A percentile compares a stretch with the other conserved stretches of the same genome.
Conservation (phyloP, 2,329 filamentous ascomycete genomes). For the Ampelomyces quisqualis region DNA sequence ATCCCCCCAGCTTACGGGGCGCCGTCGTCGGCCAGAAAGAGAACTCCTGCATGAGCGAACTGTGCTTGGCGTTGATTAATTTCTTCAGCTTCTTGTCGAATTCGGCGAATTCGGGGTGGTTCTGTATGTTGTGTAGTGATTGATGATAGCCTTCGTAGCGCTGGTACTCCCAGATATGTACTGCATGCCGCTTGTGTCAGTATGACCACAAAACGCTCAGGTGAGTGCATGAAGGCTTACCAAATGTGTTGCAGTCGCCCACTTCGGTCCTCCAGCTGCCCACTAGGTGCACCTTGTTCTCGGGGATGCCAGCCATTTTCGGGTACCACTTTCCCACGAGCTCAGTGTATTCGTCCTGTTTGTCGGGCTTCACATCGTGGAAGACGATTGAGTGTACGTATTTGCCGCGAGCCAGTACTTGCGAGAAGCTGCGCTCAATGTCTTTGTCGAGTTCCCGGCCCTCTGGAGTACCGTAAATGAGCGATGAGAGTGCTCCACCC, state of each 20-base stretch:
- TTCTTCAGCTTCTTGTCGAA: conserved; percentile 83
- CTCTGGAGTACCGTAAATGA: conserved; percentile 97
- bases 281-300: conserved; percentile 94
- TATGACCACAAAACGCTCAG: neutral
- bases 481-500: conserved; percentile 70
- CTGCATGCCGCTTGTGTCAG: conserved; percentile 52
- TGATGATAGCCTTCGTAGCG: conserved; percentile 94
- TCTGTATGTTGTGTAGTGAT: conserved; percentile 80
- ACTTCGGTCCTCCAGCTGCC: conserved; percentile 98
- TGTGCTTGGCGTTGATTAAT: conserved; percentile 81
- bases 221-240: conserved; percentile 53
- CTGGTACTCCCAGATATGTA: conserved; percentile 99
- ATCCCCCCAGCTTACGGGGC: conserved; percentile 82
- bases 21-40: conserved; percentile 98
- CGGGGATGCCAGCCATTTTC: conserved; percentile 75
- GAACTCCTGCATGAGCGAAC: conserved; percentile 98
- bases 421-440: conserved; percentile 93
- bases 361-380: conserved; percentile 92
- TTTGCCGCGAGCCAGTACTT: conserved; percentile 91
- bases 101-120: conserved; percentile 77
- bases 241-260: conserved; percentile 94
- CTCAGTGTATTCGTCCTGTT: conserved; percentile 90
- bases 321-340: conserved; percentile 92
- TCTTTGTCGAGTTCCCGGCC: conserved; percentile 91
- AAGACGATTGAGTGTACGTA: conserved; percentile 98